Conservation (phyloP, 2,329 filamentous ascomycete genomes). For the Fusarium hainanense region DNA sequence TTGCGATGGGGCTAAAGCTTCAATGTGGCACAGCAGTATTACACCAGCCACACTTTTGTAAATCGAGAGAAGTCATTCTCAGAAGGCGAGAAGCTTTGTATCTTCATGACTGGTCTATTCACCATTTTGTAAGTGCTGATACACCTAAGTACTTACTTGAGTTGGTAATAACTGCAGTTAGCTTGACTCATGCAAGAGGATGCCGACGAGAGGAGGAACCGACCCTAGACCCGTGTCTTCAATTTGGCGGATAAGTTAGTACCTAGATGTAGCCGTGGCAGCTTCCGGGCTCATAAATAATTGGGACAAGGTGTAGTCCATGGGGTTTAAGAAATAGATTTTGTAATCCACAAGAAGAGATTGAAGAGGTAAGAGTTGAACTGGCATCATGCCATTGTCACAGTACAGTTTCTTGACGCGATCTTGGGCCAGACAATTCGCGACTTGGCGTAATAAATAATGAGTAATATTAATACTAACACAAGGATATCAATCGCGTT, state of each 20-base stretch:
- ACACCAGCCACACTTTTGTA: conserved; percentile 22
- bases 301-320: neutral
- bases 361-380: too few species aligned
- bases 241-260: neutral
- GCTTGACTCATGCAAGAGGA: neutral
- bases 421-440: neutral
- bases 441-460: neutral
- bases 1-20: conserved; percentile 33
- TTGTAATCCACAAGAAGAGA: neutral
- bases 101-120: neutral
- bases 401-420: too few species aligned
- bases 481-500: neutral
- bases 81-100: neutral
- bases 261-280: neutral
- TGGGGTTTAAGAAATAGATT: neutral
- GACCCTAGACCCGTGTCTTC: neutral
- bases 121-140: neutral
- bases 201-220: neutral
- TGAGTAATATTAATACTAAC: neutral
- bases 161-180: neutral
- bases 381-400: too few species aligned
- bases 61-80: neutral
- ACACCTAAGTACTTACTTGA: neutral
- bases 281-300: neutral
- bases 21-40: conserved; percentile 4